Conservation (phyloP, 495 filamentous ascomycete species). For the Penicillium bialowiezense region DNA sequence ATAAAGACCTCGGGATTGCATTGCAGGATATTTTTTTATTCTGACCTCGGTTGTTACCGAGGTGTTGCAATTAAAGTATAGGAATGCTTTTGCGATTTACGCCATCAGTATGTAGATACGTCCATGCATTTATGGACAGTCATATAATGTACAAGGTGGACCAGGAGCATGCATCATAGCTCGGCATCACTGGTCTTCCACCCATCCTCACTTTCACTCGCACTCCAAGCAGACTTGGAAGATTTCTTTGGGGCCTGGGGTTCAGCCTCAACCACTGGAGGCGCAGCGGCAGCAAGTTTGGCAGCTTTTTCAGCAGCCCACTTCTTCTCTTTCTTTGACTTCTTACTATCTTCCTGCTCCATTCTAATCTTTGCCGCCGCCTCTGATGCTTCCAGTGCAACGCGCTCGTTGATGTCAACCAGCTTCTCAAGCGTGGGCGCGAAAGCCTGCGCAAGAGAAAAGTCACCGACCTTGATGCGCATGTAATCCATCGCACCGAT, state of each 20-base stretch:
- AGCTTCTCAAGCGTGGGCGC: constrained; percentile 69
- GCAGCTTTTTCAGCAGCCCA: constrained; percentile 15
- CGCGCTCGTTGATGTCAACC: constrained; percentile 45
- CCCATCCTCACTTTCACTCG: constrained; percentile 43
- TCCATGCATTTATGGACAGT: constrained; percentile 2
- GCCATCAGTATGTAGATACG: neutral
- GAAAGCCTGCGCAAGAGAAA: constrained; percentile 71
- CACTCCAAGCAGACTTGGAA: constrained; percentile 34
- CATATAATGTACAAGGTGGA: constrained; percentile 11
- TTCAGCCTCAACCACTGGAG: constrained; percentile 6
- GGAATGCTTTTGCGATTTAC: too few relatives aligned
- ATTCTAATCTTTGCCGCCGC: constrained; percentile 13
- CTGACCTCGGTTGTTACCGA: too few relatives aligned
- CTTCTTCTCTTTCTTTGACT: constrained; percentile 26
- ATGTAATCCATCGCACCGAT: constrained; percentile 89
- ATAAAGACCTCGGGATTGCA: too few relatives aligned
- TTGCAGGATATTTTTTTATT: too few relatives aligned
- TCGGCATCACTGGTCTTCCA: constrained; percentile 38
- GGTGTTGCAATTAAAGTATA: neutral
- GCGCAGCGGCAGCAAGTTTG: constrained; percentile 6
- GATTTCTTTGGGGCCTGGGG: constrained; percentile 1
- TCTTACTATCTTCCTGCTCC: constrained; percentile 22
- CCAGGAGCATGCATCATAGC: neutral
- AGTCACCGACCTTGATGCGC: constrained; percentile 76
- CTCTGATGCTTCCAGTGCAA: constrained; percentile 16